Conservation (phyloP, 1,284 basidiomycete genomes). For the Butyriboletus appendiculatus region DNA sequence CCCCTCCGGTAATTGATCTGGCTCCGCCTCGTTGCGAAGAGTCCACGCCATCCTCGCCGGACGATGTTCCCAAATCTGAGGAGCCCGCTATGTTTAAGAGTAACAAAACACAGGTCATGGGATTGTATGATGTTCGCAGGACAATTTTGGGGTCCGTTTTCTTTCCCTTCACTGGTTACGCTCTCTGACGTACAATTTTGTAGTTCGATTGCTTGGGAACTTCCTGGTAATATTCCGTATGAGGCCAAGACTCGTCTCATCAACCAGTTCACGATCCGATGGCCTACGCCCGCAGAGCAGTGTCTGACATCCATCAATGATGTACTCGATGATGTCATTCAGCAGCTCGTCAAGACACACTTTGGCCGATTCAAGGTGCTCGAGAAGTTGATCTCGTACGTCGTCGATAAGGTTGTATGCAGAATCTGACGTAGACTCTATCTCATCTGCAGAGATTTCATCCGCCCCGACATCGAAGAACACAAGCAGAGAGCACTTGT, state of each 20-base stretch:
- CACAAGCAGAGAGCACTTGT: slow-evolving; percentile 10
- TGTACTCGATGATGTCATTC: slow-evolving; percentile 17
- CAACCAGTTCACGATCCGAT: slow-evolving; percentile 39
- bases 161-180: too few species aligned
- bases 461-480: slow-evolving; percentile 25
- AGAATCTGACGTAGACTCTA: neutral
- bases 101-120: too few species aligned
- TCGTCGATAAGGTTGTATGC: neutral
- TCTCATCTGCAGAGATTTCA: slow-evolving; percentile 18
- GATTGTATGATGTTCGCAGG: too few species aligned
- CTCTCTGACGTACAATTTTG: neutral
- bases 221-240: slow-evolving; percentile 51
- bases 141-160: too few species aligned
- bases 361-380: slow-evolving; percentile 37
- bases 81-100: too few species aligned
- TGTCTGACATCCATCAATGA: slow-evolving; percentile 43
- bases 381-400: slow-evolving; percentile 33
- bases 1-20: too few species aligned
- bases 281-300: slow-evolving; percentile 40
- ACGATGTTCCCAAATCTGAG: too few species aligned
- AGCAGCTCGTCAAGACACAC: slow-evolving; percentile 28
- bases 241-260: slow-evolving; percentile 49
- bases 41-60: too few species aligned
- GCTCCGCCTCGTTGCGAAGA: too few species aligned
- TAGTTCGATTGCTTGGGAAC: slow-evolving; percentile 53